Evolutionary conservation across 2,329 filamentous ascomycete species (phyloP).

Genomic region (Penicillium sp.): DNA sequence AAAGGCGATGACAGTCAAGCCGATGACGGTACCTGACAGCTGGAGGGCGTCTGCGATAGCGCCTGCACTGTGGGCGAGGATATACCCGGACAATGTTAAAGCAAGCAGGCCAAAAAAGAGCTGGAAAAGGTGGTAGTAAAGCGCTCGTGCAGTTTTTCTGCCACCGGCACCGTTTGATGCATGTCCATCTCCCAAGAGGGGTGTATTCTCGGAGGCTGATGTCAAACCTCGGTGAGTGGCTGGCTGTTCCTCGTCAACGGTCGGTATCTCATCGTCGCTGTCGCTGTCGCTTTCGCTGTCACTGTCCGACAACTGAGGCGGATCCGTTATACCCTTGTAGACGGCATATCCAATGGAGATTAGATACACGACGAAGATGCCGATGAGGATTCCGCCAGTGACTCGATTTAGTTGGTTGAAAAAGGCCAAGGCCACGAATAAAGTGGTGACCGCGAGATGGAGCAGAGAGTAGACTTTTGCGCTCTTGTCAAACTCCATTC

Average conservation of each 20-base stretch:
- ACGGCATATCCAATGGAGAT: constrained; percentile 52
- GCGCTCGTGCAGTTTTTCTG: constrained; percentile 24
- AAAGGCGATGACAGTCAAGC: constrained; percentile 55
- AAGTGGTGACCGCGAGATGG: constrained; percentile 48
- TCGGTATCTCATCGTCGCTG: constrained; percentile 37
- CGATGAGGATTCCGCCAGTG: constrained; percentile 47
- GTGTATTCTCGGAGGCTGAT: not conserved
- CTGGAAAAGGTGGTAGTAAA: constrained; percentile 47
- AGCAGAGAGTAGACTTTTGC: constrained; percentile 54
- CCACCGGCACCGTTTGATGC: not conserved
- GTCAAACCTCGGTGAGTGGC: not conserved
- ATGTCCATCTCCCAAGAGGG: not conserved
- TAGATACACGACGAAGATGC: constrained; percentile 52
- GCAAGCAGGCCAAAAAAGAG: constrained; percentile 52
- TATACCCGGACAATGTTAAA: constrained; percentile 54
- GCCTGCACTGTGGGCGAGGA: constrained; percentile 53
- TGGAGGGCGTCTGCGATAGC: constrained; percentile 47
- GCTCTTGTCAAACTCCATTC: constrained; percentile 52
- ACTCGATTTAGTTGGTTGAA: constrained; percentile 40
- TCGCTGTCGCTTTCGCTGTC: constrained; percentile 52
- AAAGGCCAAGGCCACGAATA: constrained; percentile 43
- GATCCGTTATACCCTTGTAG: constrained; percentile 46
- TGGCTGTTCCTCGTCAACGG: not conserved
- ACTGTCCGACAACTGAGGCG: constrained; percentile 50
- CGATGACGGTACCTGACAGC: constrained; percentile 54